Percentiles rank a stretch among this genome's conserved stretches.
Conservation (phyloP, 1,139 yeast species). For the Eremothecium sinecaudum region DNA sequence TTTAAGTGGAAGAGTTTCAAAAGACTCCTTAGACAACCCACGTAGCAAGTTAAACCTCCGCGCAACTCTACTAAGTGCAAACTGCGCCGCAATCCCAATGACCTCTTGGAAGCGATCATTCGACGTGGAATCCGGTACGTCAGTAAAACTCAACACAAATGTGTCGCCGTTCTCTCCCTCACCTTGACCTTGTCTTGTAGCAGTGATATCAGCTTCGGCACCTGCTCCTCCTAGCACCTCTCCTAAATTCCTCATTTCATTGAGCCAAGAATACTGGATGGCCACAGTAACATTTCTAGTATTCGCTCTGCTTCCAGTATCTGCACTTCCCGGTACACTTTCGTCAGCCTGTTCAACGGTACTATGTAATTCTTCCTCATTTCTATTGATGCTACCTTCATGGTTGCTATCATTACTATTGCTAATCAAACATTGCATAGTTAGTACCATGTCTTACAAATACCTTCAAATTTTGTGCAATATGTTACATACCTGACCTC, state of each 20-base stretch:
- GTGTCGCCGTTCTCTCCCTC: conserved; percentile 23
- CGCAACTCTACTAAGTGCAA: conserved; percentile 55
- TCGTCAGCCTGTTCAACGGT: background rate
- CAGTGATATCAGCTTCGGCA: conserved; percentile 17
- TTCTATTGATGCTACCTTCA: background rate
- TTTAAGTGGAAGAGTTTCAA: conserved; percentile 40
- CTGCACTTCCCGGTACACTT: background rate
- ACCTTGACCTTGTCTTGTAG: conserved; percentile 35
- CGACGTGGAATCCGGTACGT: conserved; percentile 37
- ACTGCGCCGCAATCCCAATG: conserved; percentile 56
- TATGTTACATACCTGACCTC: conserved; percentile 1
- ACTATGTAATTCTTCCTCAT: background rate
- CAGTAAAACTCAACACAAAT: conserved; percentile 53
- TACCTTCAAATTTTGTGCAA: conserved; percentile 3
- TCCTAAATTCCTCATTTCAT: conserved; percentile 6
- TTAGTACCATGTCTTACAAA: conserved; percentile 2
- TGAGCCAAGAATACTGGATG: conserved; percentile 23
- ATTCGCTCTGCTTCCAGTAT: conserved; percentile 6
- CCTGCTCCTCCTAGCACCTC: conserved; percentile 9
- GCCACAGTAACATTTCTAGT: conserved; percentile 26
- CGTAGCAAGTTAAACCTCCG: conserved; percentile 35
- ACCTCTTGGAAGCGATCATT: conserved; percentile 38
- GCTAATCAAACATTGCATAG: conserved; percentile 14
- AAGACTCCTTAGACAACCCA: conserved; percentile 46
- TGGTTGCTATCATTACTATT: conserved; percentile 1